phyloP scores from a whole-genome alignment of 2,329 filamentous ascomycete genomes.

The Pyricularia pennisetigena region DNA sequence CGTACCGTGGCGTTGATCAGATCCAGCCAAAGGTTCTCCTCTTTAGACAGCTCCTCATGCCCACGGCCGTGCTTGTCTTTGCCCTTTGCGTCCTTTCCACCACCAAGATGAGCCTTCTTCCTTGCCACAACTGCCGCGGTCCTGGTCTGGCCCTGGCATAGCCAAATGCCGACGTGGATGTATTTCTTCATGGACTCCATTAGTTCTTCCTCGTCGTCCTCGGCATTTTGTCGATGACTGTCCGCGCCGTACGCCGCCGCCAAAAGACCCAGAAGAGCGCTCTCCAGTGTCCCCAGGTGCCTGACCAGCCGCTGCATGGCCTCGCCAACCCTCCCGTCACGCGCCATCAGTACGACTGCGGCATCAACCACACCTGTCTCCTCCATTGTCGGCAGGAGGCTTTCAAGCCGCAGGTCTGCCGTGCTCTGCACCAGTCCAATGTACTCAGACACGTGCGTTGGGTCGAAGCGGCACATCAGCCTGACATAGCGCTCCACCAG shows the following conservation, averaged over 20 bases:
- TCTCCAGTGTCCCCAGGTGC: conserved; percentile 72
- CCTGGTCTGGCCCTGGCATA: conserved; percentile 80
- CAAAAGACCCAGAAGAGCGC: conserved; percentile 65
- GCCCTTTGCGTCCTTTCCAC: conserved; percentile 12
- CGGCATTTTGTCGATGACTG: not conserved
- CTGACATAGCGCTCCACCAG: conserved; percentile 80
- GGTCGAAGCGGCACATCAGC: conserved; percentile 81
- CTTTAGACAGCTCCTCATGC: conserved; percentile 33
- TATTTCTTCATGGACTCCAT: conserved; percentile 79
- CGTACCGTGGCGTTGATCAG: conserved; percentile 52
- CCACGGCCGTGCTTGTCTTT: conserved; percentile 30
- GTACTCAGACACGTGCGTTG: conserved; percentile 76
- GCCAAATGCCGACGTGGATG: conserved; percentile 85
- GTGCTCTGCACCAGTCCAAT: conserved; percentile 66
- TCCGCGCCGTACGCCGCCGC: conserved; percentile 30
- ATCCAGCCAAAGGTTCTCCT: conserved; percentile 50
- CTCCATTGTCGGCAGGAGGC: conserved; percentile 80
- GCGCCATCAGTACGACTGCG: conserved; percentile 80
- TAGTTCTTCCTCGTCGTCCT: conserved; percentile 60
- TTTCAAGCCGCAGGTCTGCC: conserved; percentile 63
- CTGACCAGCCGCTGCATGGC: conserved; percentile 80
- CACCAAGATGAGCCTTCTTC: not conserved
- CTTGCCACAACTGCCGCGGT: conserved; percentile 28
- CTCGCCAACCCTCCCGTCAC: conserved; percentile 71
- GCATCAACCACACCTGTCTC: conserved; percentile 85